Evolutionary conservation across 2,329 filamentous ascomycete species (phyloP).

Genomic region (Botrytis tulipae): DNA sequence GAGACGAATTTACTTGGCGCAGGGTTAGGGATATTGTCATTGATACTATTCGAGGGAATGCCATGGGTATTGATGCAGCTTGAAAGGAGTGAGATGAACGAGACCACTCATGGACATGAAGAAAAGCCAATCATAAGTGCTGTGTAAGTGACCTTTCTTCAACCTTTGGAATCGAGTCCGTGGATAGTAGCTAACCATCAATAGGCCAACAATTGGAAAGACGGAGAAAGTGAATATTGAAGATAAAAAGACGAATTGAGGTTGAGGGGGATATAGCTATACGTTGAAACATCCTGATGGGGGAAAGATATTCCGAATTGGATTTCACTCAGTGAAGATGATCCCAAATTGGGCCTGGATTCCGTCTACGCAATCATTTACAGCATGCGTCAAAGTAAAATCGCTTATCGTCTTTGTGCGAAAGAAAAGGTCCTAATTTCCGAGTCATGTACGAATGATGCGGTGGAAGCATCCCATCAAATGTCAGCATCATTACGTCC

Average conservation of each 20-base stretch:
- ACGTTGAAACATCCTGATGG: neutral
- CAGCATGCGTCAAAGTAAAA: neutral
- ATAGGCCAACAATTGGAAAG: conserved; percentile 2
- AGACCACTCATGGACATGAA: conserved; percentile 34
- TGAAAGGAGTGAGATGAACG: conserved; percentile 35
- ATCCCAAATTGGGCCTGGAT: neutral
- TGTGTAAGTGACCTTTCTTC: conserved; percentile 26
- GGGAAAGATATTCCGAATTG: neutral
- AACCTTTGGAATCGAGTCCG: neutral
- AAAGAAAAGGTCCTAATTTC: neutral
- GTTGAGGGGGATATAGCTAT: neutral
- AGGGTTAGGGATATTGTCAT: conserved; percentile 20
- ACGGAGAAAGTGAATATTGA: neutral
- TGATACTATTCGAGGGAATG: conserved; percentile 33
- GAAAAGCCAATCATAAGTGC: conserved; percentile 25
- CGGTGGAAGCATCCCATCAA: neutral
- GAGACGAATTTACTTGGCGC: conserved; percentile 25
- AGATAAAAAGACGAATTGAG: neutral
- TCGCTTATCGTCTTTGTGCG: neutral
- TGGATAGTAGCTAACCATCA: neutral
- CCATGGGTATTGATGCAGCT: conserved; percentile 35
- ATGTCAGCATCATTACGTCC: neutral
- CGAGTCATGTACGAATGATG: neutral
- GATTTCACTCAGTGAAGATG: neutral
- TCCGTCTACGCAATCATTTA: neutral